Conservation (phyloP, 2,329 filamentous ascomycete species). For the Sporothrix humicola region DNA sequence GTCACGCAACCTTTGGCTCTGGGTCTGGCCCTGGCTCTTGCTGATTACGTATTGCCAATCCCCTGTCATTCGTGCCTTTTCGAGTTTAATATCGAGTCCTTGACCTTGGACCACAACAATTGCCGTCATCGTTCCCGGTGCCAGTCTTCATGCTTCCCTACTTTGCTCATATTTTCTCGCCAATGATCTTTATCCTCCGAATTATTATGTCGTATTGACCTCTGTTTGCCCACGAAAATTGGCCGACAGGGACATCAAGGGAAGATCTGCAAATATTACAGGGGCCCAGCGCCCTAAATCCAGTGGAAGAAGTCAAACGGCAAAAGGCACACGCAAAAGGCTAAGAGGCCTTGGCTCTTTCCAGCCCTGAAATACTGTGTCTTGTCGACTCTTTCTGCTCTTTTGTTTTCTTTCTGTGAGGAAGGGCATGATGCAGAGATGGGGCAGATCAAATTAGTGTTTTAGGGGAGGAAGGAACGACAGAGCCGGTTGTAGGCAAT, state of each 20-base stretch:
- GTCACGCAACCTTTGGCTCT: neutral
- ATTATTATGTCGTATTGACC: neutral
- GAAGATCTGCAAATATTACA: constrained; percentile 16
- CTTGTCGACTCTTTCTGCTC: neutral
- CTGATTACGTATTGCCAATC: neutral
- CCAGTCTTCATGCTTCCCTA: neutral
- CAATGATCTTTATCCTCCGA: neutral
- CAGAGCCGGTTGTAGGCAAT: constrained; percentile 1
- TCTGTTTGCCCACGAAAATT: neutral
- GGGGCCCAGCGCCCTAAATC: neutral
- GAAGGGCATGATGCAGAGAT: neutral
- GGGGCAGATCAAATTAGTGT: neutral
- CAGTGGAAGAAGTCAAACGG: neutral
- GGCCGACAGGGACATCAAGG: neutral
- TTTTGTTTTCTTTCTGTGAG: neutral
- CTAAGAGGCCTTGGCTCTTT: neutral
- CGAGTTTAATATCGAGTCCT: neutral
- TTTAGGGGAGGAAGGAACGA: constrained; percentile 17
- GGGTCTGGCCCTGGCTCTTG: neutral
- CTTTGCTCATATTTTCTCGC: too few species aligned
- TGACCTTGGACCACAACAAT: neutral
- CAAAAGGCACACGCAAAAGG: neutral
- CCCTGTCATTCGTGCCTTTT: neutral
- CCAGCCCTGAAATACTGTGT: neutral
- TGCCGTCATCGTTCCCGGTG: neutral